Conservation (phyloP, 2,329 filamentous ascomycete genomes). For the Fusarium compactum region DNA sequence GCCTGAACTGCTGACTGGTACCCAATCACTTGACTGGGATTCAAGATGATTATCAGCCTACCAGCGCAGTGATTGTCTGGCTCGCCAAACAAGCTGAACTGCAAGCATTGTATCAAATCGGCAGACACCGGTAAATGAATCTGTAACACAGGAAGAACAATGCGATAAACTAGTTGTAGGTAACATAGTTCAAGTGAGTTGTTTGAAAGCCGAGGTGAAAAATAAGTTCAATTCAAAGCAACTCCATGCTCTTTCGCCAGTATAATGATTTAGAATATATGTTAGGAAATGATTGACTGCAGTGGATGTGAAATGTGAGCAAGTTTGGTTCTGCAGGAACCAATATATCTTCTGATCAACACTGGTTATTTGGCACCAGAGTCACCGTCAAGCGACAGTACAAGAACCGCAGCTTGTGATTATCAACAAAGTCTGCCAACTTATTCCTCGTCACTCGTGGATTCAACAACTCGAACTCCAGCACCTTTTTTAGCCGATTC, state of each 20-base stretch:
- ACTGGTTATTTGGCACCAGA: not conserved
- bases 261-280: conserved; percentile 4
- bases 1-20: conserved; percentile 3
- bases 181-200: not conserved
- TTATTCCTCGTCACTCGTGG: conserved; percentile 52
- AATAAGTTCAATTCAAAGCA: conserved; percentile 30
- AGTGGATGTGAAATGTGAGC: not conserved
- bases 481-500: conserved; percentile 57
- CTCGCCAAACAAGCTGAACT: conserved; percentile 5
- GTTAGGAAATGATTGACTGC: conserved; percentile 11
- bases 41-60: conserved; percentile 2
- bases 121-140: not conserved
- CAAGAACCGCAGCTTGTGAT: not conserved
- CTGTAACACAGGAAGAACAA: not conserved
- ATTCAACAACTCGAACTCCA: conserved; percentile 59
- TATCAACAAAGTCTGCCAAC: not conserved
- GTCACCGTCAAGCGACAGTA: not conserved
- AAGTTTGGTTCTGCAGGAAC: conserved; percentile 2
- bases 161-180: not conserved
- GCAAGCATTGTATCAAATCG: conserved; percentile 10
- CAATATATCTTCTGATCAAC: not conserved
- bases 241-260: conserved; percentile 24
- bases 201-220: not conserved
- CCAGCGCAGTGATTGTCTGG: conserved; percentile 19
- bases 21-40: conserved; percentile 32